These are phyloP conservation scores for Lophiotrema nucula DNA, from an alignment of 495 filamentous ascomycete genomes.

Conservation along the genomic window DNA sequence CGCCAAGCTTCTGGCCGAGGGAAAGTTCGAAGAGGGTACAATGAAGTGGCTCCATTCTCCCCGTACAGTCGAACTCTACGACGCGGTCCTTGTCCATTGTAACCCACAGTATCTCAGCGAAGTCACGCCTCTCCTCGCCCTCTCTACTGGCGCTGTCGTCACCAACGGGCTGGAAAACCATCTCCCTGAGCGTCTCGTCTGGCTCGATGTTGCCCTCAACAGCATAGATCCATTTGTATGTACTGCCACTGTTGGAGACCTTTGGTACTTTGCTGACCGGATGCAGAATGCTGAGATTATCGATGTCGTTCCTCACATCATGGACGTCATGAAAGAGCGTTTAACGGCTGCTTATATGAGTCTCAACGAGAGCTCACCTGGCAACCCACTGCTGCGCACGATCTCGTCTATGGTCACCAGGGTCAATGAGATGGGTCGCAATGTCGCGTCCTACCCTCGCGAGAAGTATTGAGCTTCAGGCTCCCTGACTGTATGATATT, in stretches of 20 bases:
- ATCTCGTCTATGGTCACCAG: constrained; percentile 57
- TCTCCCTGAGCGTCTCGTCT: constrained; percentile 65
- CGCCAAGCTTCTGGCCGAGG: constrained; percentile 60
- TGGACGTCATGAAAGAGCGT: constrained; percentile 68
- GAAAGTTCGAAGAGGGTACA: constrained; percentile 58
- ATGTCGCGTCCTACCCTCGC: background rate
- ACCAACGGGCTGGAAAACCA: constrained; percentile 67
- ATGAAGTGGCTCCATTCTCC: constrained; percentile 81
- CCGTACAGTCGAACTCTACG: constrained; percentile 73
- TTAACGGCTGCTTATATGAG: constrained; percentile 69
- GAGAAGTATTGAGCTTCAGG: background rate
- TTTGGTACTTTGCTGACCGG: too few species aligned
- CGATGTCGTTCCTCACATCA: constrained; percentile 69
- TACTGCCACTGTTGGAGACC: too few species aligned
- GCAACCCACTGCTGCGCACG: constrained; percentile 61
- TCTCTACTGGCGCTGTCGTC: constrained; percentile 82
- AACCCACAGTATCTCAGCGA: constrained; percentile 68
- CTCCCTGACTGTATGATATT: background rate
- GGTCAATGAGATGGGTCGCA: constrained; percentile 51
- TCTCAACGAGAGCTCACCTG: constrained; percentile 59
- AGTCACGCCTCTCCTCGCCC: constrained; percentile 72
- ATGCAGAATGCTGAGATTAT: constrained; percentile 56
- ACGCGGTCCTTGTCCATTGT: constrained; percentile 72
- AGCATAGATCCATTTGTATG: constrained; percentile 45
- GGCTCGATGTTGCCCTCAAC: constrained; percentile 72